A percentile compares a stretch with the other conserved stretches of the same genome.
Evolutionary conservation across 495 filamentous ascomycete genomes (phyloP).

Genomic region (Penicillium paradoxum): DNA sequence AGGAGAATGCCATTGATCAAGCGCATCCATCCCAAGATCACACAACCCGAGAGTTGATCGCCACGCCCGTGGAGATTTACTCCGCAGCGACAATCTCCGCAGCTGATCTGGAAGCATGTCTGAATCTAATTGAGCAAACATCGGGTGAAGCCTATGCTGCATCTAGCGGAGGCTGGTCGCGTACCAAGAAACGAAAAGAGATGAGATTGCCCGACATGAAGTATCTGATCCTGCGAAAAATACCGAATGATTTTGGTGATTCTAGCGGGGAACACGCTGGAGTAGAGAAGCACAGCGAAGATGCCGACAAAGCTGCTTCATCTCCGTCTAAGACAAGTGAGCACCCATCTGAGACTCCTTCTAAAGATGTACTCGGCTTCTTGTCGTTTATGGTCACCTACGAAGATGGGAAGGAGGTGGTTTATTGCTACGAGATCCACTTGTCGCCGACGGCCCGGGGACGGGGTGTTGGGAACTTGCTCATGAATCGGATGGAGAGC

Average conservation of each 20-base stretch:
- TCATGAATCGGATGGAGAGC: constrained; percentile 41
- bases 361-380: constrained; percentile 52
- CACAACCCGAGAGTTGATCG: not conserved
- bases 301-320: not conserved
- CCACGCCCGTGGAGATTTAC: constrained; percentile 32
- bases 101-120: constrained; percentile 60
- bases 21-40: not conserved
- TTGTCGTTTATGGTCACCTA: constrained; percentile 79
- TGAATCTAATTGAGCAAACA: constrained; percentile 64
- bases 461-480: constrained; percentile 33
- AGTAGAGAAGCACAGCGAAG: not conserved
- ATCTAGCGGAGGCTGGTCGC: constrained; percentile 65
- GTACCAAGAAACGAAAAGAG: constrained; percentile 62
- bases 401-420: constrained; percentile 66
- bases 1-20: not conserved
- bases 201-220: constrained; percentile 69
- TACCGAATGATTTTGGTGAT: not conserved
- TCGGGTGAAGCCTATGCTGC: constrained; percentile 60
- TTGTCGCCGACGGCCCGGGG: constrained; percentile 51
- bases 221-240: constrained; percentile 54
- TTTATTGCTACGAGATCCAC: constrained; percentile 91
- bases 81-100: constrained; percentile 42
- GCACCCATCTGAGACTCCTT: not conserved
- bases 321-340: not conserved
- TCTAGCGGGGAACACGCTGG: not conserved